These are phyloP conservation scores for Amanita rubescens DNA, from an alignment of 768 basidiomycete genomes.

Conservation along the genomic window DNA sequence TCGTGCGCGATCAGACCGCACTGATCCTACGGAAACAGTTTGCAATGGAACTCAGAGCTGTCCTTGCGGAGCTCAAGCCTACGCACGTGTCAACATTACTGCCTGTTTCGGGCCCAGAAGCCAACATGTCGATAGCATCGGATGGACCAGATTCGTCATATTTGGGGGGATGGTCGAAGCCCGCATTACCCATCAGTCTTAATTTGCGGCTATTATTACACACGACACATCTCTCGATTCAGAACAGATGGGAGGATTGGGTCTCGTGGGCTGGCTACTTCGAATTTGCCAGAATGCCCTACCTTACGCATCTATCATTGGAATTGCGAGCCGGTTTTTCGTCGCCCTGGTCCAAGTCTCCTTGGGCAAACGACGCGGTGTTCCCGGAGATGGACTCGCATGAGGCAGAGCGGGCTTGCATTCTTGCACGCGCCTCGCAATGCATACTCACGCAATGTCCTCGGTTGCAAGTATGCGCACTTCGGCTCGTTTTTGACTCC, in stretches of 20 bases:
- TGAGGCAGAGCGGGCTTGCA: background rate
- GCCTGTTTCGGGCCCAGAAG: constrained; percentile 4
- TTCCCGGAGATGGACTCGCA: background rate
- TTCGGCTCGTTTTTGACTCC: constrained; percentile 28
- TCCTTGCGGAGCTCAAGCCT: constrained; percentile 1
- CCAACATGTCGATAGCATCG: background rate
- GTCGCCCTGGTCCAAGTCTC: constrained; percentile 15
- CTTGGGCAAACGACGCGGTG: constrained; percentile 9
- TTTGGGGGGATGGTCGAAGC: constrained; percentile 12
- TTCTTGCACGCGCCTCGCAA: background rate
- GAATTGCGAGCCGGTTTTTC: constrained; percentile 26
- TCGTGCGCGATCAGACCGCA: background rate
- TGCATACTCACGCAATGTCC: constrained; percentile 3
- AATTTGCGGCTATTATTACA: constrained; percentile 24
- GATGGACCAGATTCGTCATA: background rate
- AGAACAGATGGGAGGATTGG: constrained; percentile 38
- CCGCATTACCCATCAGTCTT: constrained; percentile 16
- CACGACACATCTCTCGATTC: constrained; percentile 31
- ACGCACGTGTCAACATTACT: constrained; percentile 2
- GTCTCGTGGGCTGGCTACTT: constrained; percentile 23
- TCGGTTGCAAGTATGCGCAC: constrained; percentile 23
- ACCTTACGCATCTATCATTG: constrained; percentile 30
- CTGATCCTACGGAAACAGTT: constrained; percentile 2
- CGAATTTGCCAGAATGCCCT: constrained; percentile 19
- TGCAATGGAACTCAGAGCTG: background rate